Base-by-base conservation (phyloP, 495 filamentous ascomycete genomes). In the Aspergillus biplanus region DNA sequence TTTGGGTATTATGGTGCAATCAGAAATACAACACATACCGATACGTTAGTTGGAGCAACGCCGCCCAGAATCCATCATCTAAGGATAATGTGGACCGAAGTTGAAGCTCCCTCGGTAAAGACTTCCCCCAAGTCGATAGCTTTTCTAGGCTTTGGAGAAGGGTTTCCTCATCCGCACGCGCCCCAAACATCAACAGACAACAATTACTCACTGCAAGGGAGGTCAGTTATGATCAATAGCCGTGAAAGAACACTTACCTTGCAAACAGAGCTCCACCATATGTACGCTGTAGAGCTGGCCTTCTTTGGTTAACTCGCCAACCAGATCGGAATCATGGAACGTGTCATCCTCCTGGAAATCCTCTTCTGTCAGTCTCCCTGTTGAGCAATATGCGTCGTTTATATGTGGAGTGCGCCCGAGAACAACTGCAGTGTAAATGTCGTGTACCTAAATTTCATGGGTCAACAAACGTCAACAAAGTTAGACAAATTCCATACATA, bases 331-430 rank as follows among this genome's bases (percentile, higher is more conserved):
- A 13, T 55, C 44, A 0, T 21, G 16, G 13, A 50, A 7, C 37
- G 7, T 3, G 6, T 53, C 58, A 35, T 35, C 18, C 8, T 49
- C 27, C 11, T 47, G 21, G 18, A 56, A 56, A 35, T 62, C 59
- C 15, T 56, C 35, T 11, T 62, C 59, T 0, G 37, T 48, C 13
- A 62, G 1, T n/a, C 7, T 7, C 5, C 12, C 18, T 3, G 33
- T 32, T 4, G 50, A 48, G 27, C 59, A 62, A 48, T 62, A 62
- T 3, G 21, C 59, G 32, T 62, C 52, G 32, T 62, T 62, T 18
- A 62, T 44, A n/a, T 62, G 59, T 11, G 59, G 59, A 48, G 33
- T 62, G 4, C 59, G 35, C 33, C 48, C 59, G 16, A 62, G 21
- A 11, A 33, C 27, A 16, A 62, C 12, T 33, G 59, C 50, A 7